Percentiles rank a stretch among this genome's conserved stretches.
These are phyloP conservation scores for Claviceps paspali DNA, from an alignment of 2,329 filamentous ascomycete species.

Conservation along the genomic window DNA sequence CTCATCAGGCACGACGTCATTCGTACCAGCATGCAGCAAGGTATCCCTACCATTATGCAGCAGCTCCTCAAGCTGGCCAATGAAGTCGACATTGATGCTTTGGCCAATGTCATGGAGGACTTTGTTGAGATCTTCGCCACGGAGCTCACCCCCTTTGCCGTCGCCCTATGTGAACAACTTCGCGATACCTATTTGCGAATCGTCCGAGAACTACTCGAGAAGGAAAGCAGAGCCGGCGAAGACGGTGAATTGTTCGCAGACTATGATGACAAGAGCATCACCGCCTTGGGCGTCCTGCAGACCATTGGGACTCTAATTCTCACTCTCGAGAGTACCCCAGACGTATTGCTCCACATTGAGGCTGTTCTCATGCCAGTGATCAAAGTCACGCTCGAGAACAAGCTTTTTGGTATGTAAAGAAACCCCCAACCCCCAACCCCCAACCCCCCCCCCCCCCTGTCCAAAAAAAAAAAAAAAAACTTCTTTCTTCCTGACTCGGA, in stretches of 20 bases:
- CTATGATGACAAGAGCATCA: constrained; percentile 98
- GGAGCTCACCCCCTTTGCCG: constrained; percentile 90
- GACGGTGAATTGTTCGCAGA: constrained; percentile 71
- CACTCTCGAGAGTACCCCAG: constrained; percentile 90
- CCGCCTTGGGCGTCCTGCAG: constrained; percentile 85
- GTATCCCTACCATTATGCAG: constrained; percentile 98
- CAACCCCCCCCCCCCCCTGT: too few species aligned
- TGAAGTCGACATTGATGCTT: constrained; percentile 90
- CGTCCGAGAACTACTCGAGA: constrained; percentile 77
- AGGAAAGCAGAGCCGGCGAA: constrained; percentile 61
- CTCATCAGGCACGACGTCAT: constrained; percentile 93
- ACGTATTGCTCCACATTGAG: constrained; percentile 87
- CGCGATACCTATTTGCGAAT: constrained; percentile 93
- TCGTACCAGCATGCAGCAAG: constrained; percentile 87
- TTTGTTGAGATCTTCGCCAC: constrained; percentile 98
- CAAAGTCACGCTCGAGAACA: constrained; percentile 90
- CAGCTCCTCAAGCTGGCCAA: constrained; percentile 93
- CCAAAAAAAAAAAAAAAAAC: neutral
- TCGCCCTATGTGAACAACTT: constrained; percentile 88
- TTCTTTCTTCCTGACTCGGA: too few species aligned
- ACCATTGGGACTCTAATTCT: constrained; percentile 96
- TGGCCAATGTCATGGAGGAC: constrained; percentile 98
- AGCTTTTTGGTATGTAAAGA: constrained; percentile 63
- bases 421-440: too few species aligned
- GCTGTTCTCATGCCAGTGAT: constrained; percentile 96